Base-by-base conservation (phyloP, 768 basidiomycete species). In the Flagelloscypha sp. region DNA sequence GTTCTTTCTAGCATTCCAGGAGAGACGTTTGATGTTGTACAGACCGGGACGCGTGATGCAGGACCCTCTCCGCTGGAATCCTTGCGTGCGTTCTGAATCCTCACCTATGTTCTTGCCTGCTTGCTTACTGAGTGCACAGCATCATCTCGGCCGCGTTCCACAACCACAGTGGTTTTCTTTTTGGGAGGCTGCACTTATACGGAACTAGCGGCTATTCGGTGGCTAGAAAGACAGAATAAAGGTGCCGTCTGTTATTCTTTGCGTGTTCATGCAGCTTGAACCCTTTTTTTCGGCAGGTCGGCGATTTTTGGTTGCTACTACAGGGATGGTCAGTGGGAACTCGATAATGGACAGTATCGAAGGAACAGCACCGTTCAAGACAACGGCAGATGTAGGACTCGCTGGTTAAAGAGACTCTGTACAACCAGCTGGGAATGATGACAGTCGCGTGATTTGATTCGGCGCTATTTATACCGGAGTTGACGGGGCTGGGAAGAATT, bases 111-210 rank as follows among this genome's bases (percentile, higher is more conserved):
- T 33, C 30, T 40, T 35, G 34, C 22, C 34, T 42, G 33, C 33
- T 29, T 12, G 12, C n/a, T n/a, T 36, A 29, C 23, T 23, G 21
- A 20, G 11, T 10, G 19, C 18, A 37, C 22, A 24, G 17, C 24
- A n/a, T 32, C 44, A 76, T 74, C 67, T 36, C 60, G 59, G 40
- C 56, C 68, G 1, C 66, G 64, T 33, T 62, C 72, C 2, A 84
- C 78, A 6, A 94, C 83, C 5, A 94, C 90, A 2, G 74, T 94
- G 12, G 85, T 99, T 7, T 95, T 97, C 62, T 97, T 98, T 74
- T 61, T 98, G 21, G 95, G 95, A 18, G 95, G 94, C 4, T 92
- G 92, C 55, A 99, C 95, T 9, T 95, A 87, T 48, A 94, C 94
- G 7, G 95, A 98, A 63, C 90, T 98, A 40, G 82, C 95, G 24